Evolutionary conservation across 2,329 filamentous ascomycete species (phyloP), one percentile per base, ranked within the genome.

Genomic region (Berkeleyomyces basicola): DNA sequence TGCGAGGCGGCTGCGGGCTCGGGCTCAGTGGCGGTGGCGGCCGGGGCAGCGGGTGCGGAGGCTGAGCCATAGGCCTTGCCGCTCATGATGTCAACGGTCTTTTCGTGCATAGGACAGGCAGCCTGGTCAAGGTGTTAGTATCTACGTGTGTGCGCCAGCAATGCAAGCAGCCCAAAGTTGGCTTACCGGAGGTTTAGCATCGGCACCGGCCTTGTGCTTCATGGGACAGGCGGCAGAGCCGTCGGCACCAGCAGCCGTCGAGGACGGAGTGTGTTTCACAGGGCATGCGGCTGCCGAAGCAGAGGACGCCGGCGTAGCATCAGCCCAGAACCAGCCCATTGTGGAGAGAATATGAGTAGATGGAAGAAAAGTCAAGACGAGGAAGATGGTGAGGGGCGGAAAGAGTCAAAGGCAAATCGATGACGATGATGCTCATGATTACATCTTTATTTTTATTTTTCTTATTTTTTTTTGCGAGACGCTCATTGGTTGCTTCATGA

Each of bases 311-410:
- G 76, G 69, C 55, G 73, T 59, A 64, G 72, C 66, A 66, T 84
- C 81, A 65, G 81, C 79, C 82, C 82, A 84, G 68, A 84, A 84
- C 81, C 81, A 83, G 67, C 82, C 82, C 82, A 84, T 84, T 64
- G 44, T 66, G 65, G 31, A 49, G 3, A 37, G 51, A 67, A 59
- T 60, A 57, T 33, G 42, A 61, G 46, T 59, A 42, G 11, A 59
- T 46, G 23, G 31, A 39, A 37, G 40, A 57, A 43, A 33, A 46
- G 31, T 53, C 11, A 33, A 58, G 33, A 55, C 64, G 59, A 58
- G 31, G 63, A 9, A 58, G 61, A 7, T 42, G 58, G 37, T 61
- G 49, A 58, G 61, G 64, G 65, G 65, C 61, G 23, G 36, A 44
- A 59, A 51, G 49, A 61, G 58, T 11, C 9, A 6, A 14, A 47